Evolutionary conservation across 768 basidiomycete genomes (phyloP), one percentile per base, ranked within the genome.

Genomic region (Boletus subparvulus): DNA sequence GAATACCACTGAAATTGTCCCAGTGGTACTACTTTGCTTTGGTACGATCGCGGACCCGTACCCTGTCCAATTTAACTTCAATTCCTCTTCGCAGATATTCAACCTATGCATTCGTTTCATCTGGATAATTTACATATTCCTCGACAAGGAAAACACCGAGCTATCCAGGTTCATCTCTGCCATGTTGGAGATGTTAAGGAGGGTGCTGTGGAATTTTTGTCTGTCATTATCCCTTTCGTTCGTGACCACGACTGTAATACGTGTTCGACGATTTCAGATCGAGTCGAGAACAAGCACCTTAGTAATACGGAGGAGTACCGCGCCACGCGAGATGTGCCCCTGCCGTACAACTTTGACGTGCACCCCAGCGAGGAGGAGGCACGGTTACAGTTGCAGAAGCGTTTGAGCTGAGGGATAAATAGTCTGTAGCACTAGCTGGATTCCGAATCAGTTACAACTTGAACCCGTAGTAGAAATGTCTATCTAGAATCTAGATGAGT

Each of bases 131-230:
- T 95, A 93, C 69, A 79, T 94, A 47, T 88, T 90, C 3, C 59
- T 59, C 30, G 28, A 65, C 1, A 80, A 80, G 0, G 78, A 80
- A 1, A 75, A 75, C 60, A 72, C 79, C 52, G 77, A 80, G 58
- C 44, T 88, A 28, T 81, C 87, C 26, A 74, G 83, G 0, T 94
- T 92, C 74, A 77, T 92, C 44, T 80, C 75, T 13, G 92, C 79
- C 3, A 60, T 87, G 48, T 63, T 92, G 40, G 96, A 98, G 66
- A 82, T 93, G 69, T 63, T 92, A 8, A 75, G 96, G 42, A 80
- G 96, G 51, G 84, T 84, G 73, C 88, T 88, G 61, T 98, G 96
- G 96, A 97, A 96, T 71, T 89, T 95, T 66, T 88, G 91, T 93
- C 56, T 64, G 89, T 35, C 8, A 19, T 50, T 47, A 73, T 33